Evolutionary conservation across 139 green algal genomes (phyloP).

Genomic region (Coelastrella sp.): DNA sequence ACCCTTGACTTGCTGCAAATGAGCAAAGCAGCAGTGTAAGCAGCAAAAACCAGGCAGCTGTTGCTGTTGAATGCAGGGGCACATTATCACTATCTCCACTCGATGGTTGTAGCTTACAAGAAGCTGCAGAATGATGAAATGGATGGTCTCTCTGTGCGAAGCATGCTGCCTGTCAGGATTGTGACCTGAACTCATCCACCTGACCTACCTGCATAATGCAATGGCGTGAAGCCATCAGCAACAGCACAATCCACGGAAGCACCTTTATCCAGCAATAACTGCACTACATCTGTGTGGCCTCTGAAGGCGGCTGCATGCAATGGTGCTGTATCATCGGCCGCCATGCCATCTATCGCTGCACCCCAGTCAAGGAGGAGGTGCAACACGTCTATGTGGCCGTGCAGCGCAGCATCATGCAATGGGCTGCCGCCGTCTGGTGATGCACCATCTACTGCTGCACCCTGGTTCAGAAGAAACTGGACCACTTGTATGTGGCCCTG

Average conservation of each 20-base stretch:
- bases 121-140: too few relatives aligned
- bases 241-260: not conserved
- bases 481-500: not conserved
- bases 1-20: not conserved
- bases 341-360: not conserved
- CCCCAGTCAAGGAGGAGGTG: not conserved
- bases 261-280: not conserved
- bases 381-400: not conserved
- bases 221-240: not conserved
- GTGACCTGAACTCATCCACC: too few relatives aligned
- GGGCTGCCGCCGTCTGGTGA: not conserved
- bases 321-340: not conserved
- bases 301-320: not conserved
- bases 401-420: not conserved
- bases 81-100: too few relatives aligned
- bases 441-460: constrained; percentile 3
- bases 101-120: too few relatives aligned
- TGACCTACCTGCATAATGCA: not conserved
- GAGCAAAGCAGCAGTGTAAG: not conserved
- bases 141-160: too few relatives aligned
- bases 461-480: not conserved
- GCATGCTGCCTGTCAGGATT: too few relatives aligned
- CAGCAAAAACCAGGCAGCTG: too few relatives aligned
- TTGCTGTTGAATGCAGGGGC: too few relatives aligned
- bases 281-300: not conserved